Conservation (phyloP, 345 rosid genomes). For the Kandelia obovata region DNA sequence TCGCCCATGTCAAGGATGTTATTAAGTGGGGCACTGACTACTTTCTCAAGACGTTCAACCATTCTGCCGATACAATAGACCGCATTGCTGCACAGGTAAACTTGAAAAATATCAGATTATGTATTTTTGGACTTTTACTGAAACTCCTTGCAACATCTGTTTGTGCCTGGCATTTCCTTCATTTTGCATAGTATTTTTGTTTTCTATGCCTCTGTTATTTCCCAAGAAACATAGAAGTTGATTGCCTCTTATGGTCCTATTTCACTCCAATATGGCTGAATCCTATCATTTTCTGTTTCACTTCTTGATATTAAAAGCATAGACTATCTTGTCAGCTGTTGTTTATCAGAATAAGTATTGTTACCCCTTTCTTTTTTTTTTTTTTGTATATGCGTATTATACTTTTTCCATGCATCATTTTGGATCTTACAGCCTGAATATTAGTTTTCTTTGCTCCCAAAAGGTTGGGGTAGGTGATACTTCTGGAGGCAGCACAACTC, state of each 20-base stretch:
- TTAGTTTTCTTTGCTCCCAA: not conserved
- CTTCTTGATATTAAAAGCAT: no score
- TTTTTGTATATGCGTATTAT: no score
- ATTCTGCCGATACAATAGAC: slow-evolving; percentile 66
- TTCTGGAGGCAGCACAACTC: slow-evolving; percentile 59
- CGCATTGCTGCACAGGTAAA: slow-evolving; percentile 63
- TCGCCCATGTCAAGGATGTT: slow-evolving; percentile 74
- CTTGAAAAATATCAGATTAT: not conserved
- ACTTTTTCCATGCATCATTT: no score
- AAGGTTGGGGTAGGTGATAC: slow-evolving; percentile 55
- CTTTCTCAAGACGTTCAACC: slow-evolving; percentile 84
- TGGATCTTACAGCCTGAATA: not conserved
- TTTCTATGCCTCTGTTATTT: not conserved
- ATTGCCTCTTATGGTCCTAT: no score
- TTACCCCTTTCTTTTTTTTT: no score
- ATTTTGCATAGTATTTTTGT: not conserved
- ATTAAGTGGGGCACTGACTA: slow-evolving; percentile 97
- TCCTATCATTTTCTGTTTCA: no score
- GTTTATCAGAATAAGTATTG: no score
- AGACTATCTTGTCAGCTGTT: no score
- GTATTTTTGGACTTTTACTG: not conserved
- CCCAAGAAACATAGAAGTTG: no score
- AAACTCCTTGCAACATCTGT: not conserved
- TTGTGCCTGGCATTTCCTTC: not conserved
- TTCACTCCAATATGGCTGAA: no score